phyloP scores from a whole-genome alignment of 495 filamentous ascomycete genomes.

The Aspergillus leporis region DNA sequence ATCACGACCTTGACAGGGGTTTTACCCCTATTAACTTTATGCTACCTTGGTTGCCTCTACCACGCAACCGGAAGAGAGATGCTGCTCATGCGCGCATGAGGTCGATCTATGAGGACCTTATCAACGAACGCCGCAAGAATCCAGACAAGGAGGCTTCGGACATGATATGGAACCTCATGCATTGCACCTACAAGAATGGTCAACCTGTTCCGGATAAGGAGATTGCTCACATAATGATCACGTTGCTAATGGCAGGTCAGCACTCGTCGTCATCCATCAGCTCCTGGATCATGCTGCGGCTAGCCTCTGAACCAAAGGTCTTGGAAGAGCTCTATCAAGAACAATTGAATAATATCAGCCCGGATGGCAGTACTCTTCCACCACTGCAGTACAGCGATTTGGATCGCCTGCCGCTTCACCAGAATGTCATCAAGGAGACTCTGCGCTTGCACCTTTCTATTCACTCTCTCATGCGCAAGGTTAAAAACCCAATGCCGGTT shows the following conservation, averaged over 20 bases:
- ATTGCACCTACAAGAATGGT: constrained; percentile 74
- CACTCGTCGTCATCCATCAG: constrained; percentile 82
- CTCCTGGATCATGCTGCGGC: constrained; percentile 78
- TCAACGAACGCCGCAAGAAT: constrained; percentile 60
- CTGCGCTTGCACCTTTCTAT: constrained; percentile 79
- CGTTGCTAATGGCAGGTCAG: constrained; percentile 85
- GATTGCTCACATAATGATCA: constrained; percentile 90
- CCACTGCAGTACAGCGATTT: constrained; percentile 68
- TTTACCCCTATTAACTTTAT: constrained; percentile 84
- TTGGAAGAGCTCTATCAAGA: constrained; percentile 76
- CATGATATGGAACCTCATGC: constrained; percentile 86
- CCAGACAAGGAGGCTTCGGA: constrained; percentile 53
- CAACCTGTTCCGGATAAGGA: constrained; percentile 71
- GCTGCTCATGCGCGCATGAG: constrained; percentile 72
- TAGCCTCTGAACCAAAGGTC: constrained; percentile 70
- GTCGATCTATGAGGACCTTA: constrained; percentile 75
- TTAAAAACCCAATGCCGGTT: constrained; percentile 76
- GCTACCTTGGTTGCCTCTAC: constrained; percentile 83
- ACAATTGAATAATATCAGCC: constrained; percentile 62
- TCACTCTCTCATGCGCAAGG: constrained; percentile 82
- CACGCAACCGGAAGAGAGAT: constrained; percentile 79
- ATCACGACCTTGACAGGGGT: constrained; percentile 83
- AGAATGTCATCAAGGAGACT: constrained; percentile 76
- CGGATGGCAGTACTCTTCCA: constrained; percentile 47
- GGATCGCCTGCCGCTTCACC: constrained; percentile 66